Evolutionary conservation across 371 early-diverging fungal genomes (phyloP), one percentile per base, ranked within the genome.

Genomic region (Mucor mucedo): DNA sequence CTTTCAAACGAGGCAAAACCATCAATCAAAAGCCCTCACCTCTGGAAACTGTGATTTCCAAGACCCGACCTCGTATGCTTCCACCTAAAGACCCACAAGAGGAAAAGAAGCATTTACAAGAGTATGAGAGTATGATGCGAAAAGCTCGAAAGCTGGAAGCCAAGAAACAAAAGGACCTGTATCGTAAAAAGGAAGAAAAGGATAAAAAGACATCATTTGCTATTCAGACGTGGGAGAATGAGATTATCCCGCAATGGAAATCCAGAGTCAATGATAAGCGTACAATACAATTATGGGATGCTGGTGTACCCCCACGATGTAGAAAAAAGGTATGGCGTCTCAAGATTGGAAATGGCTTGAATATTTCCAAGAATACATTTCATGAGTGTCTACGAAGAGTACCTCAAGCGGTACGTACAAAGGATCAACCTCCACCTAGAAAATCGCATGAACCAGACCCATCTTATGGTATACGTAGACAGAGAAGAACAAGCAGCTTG

Each of bases 91-190:
- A 79, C 48, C 80, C 78, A 14, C 60, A 66, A 16, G 83, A 82
- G 61, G 83, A 82, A 63, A 79, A 76, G 55, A 77, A 75, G 39
- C 83, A 82, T 62, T 60, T 82, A 11, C 80, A 82, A 49, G 71
- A 82, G 59, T 78, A 82, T 50, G 72, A 78, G 54, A 63, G 65
- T 13, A 78, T 82, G 80, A 82, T 82, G 83, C 78, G 75, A 59
- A 76, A 79, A 39, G 80, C 83, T 14, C 61, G 59, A 10, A 72
- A 78, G 42, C 52, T 79, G n/a, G 79, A 82, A 69, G 79, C 72
- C 1, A 79, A 76, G 48, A 77, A 75, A 40, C 63, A 69, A 45
- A 71, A 72, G 39, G 72, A 75, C 50, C 21, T 30, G 0, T 39
- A 64, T 28, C 55, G 61, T 11, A 72, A 68, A 45, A 63, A 58